Evolutionary conservation across 495 filamentous ascomycete species (phyloP).

Genomic region (Geopyxis carbonaria): DNA sequence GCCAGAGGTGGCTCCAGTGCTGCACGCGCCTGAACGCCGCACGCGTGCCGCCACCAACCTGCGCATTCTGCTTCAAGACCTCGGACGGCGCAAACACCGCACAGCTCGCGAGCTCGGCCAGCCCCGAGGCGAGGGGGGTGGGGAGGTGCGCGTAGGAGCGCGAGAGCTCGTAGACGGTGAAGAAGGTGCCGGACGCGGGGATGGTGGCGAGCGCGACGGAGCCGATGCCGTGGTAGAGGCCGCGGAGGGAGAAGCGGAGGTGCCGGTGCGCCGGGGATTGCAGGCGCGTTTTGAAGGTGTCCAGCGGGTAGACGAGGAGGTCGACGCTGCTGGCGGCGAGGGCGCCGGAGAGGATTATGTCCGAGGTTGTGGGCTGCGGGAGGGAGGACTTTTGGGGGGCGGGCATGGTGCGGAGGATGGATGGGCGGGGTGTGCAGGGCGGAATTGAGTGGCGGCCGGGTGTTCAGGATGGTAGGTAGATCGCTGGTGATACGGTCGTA

Average conservation of each 20-base stretch:
- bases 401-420: background rate
- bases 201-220: conserved; percentile 77
- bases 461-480: no score
- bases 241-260: conserved; percentile 41
- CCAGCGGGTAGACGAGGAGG: conserved; percentile 63
- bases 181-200: conserved; percentile 76
- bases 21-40: conserved; percentile 29
- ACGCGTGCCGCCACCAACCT: conserved; percentile 36
- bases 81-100: conserved; percentile 76
- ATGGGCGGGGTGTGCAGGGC: no score
- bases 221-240: conserved; percentile 76
- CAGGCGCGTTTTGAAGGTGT: conserved; percentile 72
- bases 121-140: conserved; percentile 47
- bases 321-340: conserved; percentile 66
- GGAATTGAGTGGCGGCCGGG: no score
- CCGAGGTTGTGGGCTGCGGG: background rate
- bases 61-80: conserved; percentile 85
- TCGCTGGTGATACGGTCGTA: no score
- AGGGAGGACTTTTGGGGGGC: background rate
- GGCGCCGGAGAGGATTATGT: conserved; percentile 49
- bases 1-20: conserved; percentile 37
- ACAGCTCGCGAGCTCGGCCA: conserved; percentile 67
- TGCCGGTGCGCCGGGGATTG: conserved; percentile 39
- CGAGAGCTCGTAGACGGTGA: conserved; percentile 67
- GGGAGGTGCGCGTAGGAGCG: conserved; percentile 44